Evolutionary conservation across 1,139 yeast genomes (phyloP).

Genomic region (Geotrichum reessii): DNA sequence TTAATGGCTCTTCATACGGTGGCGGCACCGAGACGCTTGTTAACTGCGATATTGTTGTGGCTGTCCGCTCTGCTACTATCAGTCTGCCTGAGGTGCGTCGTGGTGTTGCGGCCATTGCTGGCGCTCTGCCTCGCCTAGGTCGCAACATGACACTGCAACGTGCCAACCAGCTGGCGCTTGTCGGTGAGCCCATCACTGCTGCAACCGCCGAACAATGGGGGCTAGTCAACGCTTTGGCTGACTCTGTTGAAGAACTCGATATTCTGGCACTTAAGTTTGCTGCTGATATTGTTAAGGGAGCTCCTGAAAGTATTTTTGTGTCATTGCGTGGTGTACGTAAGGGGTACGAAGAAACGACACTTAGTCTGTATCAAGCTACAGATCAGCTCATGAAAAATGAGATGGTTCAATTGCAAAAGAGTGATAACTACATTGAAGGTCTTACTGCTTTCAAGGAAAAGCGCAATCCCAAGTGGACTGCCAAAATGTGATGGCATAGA

Average conservation of each 20-base stretch:
- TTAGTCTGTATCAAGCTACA: conserved; percentile 13
- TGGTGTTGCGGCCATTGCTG: conserved; percentile 33
- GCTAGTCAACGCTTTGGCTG: conserved; percentile 29
- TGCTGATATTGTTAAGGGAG: conserved; percentile 25
- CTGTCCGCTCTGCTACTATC: conserved; percentile 27
- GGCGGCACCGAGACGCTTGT: conserved; percentile 35
- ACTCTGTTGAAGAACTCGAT: conserved; percentile 25
- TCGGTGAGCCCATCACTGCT: conserved; percentile 32
- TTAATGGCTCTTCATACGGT: conserved; percentile 33
- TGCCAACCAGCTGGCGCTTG: conserved; percentile 31
- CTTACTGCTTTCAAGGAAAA: conserved; percentile 29
- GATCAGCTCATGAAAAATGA: neutral
- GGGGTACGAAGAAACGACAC: conserved; percentile 28
- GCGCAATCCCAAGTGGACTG: conserved; percentile 29
- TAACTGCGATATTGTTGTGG: conserved; percentile 34
- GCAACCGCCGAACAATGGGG: conserved; percentile 32
- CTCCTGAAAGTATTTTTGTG: conserved; percentile 32
- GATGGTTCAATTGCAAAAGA: conserved; percentile 1
- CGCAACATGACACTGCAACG: conserved; percentile 29
- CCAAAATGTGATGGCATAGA: neutral
- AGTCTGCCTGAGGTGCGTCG: conserved; percentile 33
- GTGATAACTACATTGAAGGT: conserved; percentile 14
- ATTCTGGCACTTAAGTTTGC: conserved; percentile 31
- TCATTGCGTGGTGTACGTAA: conserved; percentile 28
- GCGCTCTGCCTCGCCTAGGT: conserved; percentile 34